Evolutionary conservation across 306 rosid genomes (phyloP).

Genomic region (Castanea crenata): DNA sequence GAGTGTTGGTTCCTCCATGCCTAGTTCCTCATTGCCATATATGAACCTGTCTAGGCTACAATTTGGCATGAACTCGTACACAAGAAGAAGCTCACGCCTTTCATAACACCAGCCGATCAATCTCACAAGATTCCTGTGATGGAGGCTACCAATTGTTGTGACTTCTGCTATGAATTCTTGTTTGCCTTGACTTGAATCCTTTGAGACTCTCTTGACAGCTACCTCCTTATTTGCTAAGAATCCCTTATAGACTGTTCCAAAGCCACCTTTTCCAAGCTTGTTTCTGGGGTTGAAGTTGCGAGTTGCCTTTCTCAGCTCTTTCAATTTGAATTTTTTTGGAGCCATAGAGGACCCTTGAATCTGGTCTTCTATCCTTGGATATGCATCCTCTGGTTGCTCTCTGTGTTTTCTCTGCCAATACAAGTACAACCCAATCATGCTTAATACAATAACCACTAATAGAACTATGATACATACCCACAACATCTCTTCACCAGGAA

Average conservation of each 20-base stretch:
- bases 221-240: too few relatives aligned
- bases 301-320: constrained; percentile 53
- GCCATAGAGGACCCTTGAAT: constrained; percentile 49
- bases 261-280: neutral
- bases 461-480: constrained; percentile 52
- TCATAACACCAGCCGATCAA: constrained; percentile 82
- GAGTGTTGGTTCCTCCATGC: constrained; percentile 7
- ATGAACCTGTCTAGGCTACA: constrained; percentile 68
- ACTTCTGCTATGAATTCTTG: constrained; percentile 48
- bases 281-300: constrained; percentile 49
- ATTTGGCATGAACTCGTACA: constrained; percentile 78
- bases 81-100: constrained; percentile 57
- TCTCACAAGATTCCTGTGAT: constrained; percentile 68
- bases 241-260: too few relatives aligned
- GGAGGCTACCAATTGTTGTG: constrained; percentile 69
- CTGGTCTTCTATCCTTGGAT: constrained; percentile 53
- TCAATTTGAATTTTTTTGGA: constrained; percentile 47
- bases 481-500: constrained; percentile 11
- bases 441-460: neutral
- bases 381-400: constrained; percentile 34
- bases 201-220: too few relatives aligned
- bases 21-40: constrained; percentile 21
- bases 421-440: constrained; percentile 21
- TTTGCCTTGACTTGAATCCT: too few relatives aligned
- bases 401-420: constrained; percentile 14